Base-by-base conservation (phyloP, 2,329 filamentous ascomycete genomes). In the Akanthomyces muscarius region DNA sequence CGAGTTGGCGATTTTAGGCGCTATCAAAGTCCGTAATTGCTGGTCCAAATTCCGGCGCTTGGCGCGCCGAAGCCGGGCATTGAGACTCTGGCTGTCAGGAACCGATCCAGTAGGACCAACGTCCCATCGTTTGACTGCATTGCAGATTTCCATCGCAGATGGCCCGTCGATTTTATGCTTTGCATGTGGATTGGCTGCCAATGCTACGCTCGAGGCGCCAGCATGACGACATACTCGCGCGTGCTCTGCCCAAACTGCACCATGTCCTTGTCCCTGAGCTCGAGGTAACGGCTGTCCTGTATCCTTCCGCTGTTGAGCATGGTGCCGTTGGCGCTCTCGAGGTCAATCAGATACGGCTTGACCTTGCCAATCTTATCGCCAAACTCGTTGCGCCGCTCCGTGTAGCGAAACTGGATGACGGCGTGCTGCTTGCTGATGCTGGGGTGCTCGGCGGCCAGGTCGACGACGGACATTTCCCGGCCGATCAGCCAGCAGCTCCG, bases 361-460 rank as follows among this genome's bases (percentile, higher is more conserved):
- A 93, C 90, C 65, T 81, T 88, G 25, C 90, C 91, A 63, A 88
- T 82, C 71, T 88, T 90, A 72, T 97, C 93, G 25, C 92, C 93
- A 72, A 85, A 96, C 76, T 97, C 92, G 69, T 96, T 92, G 65
- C 86, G 86, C 76, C 89, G 92, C 71, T 92, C 90, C 23, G 89
- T 86, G 72, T 92, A 88, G 44, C 95, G 87, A 71, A 99, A 99
- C 73, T 99, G 95, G 50, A 99, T 84, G 10, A 93, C 95, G 0
- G 94, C 94, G 74, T 99, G 95, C 76, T 99, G 95, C 75, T 96
- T 96, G 74, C 92, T 96, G 71, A 92, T 87, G 75, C 92, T 97
- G 0, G 93, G 92, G 72, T 99, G 94, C 71, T 96, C 92, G 8
- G 96, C 85, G 2, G 86, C 80, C 63, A 97, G 80, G 73, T 99